Conservation (phyloP, 495 filamentous ascomycete species). For the Aspergillus bertholletiae region DNA sequence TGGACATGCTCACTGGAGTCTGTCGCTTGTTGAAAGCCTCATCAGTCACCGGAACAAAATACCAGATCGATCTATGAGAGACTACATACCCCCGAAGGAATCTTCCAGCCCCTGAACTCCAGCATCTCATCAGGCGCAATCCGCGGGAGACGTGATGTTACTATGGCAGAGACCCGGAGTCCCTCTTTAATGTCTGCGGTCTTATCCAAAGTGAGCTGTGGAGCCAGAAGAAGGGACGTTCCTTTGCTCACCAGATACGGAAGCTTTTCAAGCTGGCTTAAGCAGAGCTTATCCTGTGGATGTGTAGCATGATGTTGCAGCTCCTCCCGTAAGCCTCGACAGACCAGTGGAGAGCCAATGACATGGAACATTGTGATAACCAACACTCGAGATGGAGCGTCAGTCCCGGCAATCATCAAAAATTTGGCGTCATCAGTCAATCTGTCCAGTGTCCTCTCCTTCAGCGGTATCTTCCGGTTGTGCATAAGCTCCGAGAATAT, state of each 20-base stretch:
- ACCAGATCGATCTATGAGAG: too few relatives aligned
- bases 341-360: conserved; percentile 15
- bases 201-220: too few relatives aligned
- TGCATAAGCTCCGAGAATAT: conserved; percentile 6
- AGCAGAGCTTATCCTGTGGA: too few relatives aligned
- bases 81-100: conserved; percentile 21
- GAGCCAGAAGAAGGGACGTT: too few relatives aligned
- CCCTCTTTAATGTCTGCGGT: conserved; percentile 56
- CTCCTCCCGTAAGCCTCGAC: conserved; percentile 19
- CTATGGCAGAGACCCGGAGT: conserved; percentile 45
- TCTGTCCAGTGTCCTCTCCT: conserved; percentile 30
- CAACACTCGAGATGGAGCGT: conserved; percentile 14
- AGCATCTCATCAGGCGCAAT: conserved; percentile 28
- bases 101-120: conserved; percentile 19
- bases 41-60: too few relatives aligned
- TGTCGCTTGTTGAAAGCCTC: conserved; percentile 1
- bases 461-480: conserved; percentile 37
- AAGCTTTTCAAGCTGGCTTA: conserved; percentile 24
- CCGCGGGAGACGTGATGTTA: conserved; percentile 38
- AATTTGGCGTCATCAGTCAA: conserved; percentile 36
- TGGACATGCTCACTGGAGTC: conserved; percentile 23
- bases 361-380: conserved; percentile 27
- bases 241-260: conserved; percentile 41
- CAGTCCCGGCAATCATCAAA: conserved; percentile 36
- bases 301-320: conserved; percentile 10